Evolutionary conservation across 768 basidiomycete species (phyloP).

Genomic region (Austroboletus festivus): DNA sequence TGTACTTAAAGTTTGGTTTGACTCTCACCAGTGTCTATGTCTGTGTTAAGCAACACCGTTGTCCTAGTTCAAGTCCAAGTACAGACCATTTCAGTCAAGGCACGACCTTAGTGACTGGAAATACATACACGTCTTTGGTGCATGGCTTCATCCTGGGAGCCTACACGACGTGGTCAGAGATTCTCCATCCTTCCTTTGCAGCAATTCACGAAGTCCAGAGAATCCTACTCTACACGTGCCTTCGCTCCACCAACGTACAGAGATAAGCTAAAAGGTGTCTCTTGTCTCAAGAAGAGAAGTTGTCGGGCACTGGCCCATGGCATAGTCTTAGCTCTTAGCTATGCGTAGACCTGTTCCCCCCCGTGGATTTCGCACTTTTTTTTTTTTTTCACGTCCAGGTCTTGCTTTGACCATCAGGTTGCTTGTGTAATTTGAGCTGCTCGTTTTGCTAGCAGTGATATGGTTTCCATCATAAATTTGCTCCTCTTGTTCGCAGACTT

Average conservation of each 20-base stretch:
- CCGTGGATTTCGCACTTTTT: not conserved
- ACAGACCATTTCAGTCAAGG: not conserved
- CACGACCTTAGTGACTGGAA: not conserved
- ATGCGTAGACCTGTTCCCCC: not conserved
- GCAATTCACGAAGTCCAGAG: constrained; percentile 15
- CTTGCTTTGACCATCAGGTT: not conserved
- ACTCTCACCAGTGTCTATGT: too few species aligned
- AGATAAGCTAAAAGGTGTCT: constrained; percentile 2
- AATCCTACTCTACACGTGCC: constrained; percentile 21
- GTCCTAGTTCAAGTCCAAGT: not conserved
- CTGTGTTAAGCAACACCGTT: not conserved
- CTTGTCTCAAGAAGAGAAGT: constrained; percentile 4
- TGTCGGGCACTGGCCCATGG: not conserved
- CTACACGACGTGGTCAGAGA: constrained; percentile 13
- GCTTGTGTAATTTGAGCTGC: not conserved
- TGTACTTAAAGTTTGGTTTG: too few species aligned
- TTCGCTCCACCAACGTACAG: constrained; percentile 1
- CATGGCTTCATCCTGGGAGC: constrained; percentile 19
- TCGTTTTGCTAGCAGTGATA: not conserved
- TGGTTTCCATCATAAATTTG: not conserved
- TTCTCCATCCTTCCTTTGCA: constrained; percentile 28
- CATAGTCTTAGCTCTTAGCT: too few species aligned
- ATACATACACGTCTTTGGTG: constrained; percentile 18
- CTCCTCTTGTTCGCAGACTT: too few species aligned
- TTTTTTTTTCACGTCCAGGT: not conserved